phyloP scores from a whole-genome alignment of 1,139 yeast species.

The Taphrina flavorubra region DNA sequence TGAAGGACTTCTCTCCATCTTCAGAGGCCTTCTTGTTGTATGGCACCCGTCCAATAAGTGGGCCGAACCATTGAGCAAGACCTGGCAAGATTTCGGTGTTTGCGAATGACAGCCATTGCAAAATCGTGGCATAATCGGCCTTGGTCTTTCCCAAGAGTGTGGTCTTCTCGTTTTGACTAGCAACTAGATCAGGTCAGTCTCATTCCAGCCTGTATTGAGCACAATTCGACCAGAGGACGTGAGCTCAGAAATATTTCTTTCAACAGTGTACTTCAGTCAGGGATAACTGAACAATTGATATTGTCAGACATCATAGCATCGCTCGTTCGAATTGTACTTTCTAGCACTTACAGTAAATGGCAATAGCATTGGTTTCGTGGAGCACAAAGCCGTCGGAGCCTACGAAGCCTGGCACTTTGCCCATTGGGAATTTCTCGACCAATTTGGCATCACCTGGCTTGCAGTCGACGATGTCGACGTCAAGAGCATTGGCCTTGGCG shows the following conservation, averaged over 20 bases:
- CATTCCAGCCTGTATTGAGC: not conserved
- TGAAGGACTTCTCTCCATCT: constrained; percentile 57
- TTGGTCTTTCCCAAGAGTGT: constrained; percentile 68
- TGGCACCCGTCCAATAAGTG: constrained; percentile 60
- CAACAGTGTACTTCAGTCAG: constrained; percentile 87
- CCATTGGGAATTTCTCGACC: constrained; percentile 63
- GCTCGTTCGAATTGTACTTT: not conserved
- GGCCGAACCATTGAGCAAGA: constrained; percentile 54
- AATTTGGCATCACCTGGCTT: constrained; percentile 58
- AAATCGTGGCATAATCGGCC: constrained; percentile 70
- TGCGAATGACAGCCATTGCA: constrained; percentile 82
- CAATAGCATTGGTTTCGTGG: constrained; percentile 78
- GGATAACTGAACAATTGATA: constrained; percentile 75
- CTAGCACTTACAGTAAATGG: constrained; percentile 54
- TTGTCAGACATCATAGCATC: constrained; percentile 42
- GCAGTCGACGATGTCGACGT: constrained; percentile 63
- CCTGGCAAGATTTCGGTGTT: constrained; percentile 69
- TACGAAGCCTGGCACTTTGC: constrained; percentile 67
- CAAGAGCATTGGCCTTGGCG: constrained; percentile 73
- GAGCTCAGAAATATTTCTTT: constrained; percentile 61
- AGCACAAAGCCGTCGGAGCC: constrained; percentile 82
- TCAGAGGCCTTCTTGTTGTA: constrained; percentile 85
- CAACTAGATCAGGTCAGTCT: constrained; percentile 47
- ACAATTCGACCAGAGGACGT: constrained; percentile 8
- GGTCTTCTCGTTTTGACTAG: constrained; percentile 49